A percentile compares a stretch with the other conserved stretches of the same genome.
Evolutionary conservation across 148 eudicot genomes (phyloP).

Genomic region (Chenopodium quinoa): DNA sequence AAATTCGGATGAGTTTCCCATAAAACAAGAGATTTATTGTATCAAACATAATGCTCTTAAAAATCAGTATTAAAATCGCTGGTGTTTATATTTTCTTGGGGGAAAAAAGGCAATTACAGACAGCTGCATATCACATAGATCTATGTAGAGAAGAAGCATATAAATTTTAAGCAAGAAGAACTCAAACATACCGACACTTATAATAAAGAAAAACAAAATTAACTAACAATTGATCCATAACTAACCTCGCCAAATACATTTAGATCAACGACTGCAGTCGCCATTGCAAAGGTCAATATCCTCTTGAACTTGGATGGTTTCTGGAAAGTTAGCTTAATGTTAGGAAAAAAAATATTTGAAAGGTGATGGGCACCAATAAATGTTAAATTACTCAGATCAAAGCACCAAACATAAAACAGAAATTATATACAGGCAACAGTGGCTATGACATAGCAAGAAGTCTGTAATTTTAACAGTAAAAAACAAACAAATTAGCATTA

Average conservation of each 20-base stretch:
- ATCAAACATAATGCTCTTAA: background rate
- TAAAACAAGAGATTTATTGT: background rate
- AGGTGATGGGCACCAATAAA: background rate
- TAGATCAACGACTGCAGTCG: conserved; percentile 42
- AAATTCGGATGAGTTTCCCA: background rate
- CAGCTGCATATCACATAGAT: background rate
- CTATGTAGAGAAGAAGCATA: background rate
- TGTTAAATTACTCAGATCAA: background rate
- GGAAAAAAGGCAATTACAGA: background rate
- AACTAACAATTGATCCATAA: background rate
- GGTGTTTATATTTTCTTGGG: background rate
- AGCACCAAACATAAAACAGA: background rate
- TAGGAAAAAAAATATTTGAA: conserved; percentile 14
- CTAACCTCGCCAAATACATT: conserved; percentile 65
- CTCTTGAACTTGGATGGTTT: conserved; percentile 55
- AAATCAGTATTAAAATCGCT: background rate
- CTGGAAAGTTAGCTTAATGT: conserved; percentile 41
- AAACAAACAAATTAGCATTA: background rate
- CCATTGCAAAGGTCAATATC: conserved; percentile 53
- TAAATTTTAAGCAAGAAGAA: background rate
- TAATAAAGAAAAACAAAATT: too few species aligned
- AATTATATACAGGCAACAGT: background rate
- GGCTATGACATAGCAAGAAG: background rate
- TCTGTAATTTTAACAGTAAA: too few species aligned
- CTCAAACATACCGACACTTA: background rate